Conservation (phyloP, 2,329 filamentous ascomycete genomes). For the Calonectria leucothoes region DNA sequence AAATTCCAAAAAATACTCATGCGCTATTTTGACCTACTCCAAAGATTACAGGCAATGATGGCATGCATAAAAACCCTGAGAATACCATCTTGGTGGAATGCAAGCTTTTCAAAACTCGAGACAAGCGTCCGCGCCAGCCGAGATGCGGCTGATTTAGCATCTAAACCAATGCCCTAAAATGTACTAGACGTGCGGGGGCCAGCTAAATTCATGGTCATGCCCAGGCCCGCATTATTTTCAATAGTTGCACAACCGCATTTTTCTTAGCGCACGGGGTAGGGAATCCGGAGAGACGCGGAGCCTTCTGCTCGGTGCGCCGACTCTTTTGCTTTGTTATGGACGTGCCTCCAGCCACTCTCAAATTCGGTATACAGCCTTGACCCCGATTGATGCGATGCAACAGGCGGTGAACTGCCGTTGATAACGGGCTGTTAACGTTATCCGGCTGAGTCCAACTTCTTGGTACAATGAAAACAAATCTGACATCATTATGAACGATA, state of each 20-base stretch:
- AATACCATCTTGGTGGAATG: not conserved
- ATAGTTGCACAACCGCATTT: not conserved
- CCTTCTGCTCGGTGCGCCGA: not conserved
- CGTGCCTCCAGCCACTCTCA: not conserved
- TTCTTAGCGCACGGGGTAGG: not conserved
- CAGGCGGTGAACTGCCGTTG: not conserved
- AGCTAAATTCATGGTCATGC: not conserved
- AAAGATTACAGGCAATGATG: not conserved
- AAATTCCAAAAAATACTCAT: no score
- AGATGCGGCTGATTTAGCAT: not conserved
- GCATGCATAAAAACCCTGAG: not conserved
- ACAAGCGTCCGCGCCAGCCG: not conserved
- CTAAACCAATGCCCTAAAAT: not conserved
- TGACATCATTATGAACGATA: not conserved
- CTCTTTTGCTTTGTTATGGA: not conserved
- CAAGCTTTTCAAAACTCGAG: not conserved
- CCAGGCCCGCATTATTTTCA: not conserved
- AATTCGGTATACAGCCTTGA: not conserved
- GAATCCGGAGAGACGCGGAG: not conserved
- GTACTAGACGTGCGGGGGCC: not conserved
- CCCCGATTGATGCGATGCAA: not conserved
- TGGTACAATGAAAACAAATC: not conserved
- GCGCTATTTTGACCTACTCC: not conserved
- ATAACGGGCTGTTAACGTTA: not conserved
- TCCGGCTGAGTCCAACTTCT: not conserved